phyloP scores from a whole-genome alignment of 768 basidiomycete genomes.

The Ramaria sp. region DNA sequence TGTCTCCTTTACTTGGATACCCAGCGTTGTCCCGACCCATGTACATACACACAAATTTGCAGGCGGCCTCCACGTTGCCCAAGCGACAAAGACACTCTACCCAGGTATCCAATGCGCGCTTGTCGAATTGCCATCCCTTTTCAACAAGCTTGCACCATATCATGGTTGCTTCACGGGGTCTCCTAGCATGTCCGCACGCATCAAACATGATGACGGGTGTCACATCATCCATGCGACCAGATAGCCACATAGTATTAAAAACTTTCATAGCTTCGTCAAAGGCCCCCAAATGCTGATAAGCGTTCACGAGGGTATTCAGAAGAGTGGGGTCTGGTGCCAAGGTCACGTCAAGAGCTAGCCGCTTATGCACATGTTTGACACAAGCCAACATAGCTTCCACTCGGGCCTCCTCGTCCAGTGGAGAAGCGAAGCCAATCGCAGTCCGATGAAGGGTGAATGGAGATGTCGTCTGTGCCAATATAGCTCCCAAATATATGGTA shows the following conservation, averaged over 20 bases:
- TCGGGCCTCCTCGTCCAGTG: slow-evolving; percentile 14
- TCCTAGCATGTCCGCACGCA: slow-evolving; percentile 58
- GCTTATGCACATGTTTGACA: slow-evolving; percentile 50
- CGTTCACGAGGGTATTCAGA: slow-evolving; percentile 83
- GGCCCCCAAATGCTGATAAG: slow-evolving; percentile 70
- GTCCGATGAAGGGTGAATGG: slow-evolving; percentile 23
- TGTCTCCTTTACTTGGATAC: slow-evolving; percentile 15
- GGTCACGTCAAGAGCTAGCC: slow-evolving; percentile 69
- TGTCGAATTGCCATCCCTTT: slow-evolving; percentile 42
- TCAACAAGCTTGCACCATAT: slow-evolving; percentile 42
- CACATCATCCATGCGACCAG: slow-evolving; percentile 44
- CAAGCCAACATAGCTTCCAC: slow-evolving; percentile 13
- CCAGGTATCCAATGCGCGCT: slow-evolving; percentile 71
- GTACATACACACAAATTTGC: slow-evolving; percentile 48
- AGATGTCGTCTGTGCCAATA: slow-evolving; percentile 48
- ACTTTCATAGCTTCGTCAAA: slow-evolving; percentile 63
- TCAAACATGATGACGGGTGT: slow-evolving; percentile 81
- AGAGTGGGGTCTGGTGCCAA: slow-evolving; percentile 58
- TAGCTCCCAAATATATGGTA: slow-evolving; percentile 23
- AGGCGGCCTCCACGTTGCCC: slow-evolving; percentile 54
- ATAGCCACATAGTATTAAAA: slow-evolving; percentile 64
- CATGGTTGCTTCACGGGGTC: slow-evolving; percentile 37
- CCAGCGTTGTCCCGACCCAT: slow-evolving; percentile 39
- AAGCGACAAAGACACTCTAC: slow-evolving; percentile 79
- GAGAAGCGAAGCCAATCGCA: slow-evolving; percentile 12